Conservation (phyloP, 257 asterid species). For the Solanum habrochaites region DNA sequence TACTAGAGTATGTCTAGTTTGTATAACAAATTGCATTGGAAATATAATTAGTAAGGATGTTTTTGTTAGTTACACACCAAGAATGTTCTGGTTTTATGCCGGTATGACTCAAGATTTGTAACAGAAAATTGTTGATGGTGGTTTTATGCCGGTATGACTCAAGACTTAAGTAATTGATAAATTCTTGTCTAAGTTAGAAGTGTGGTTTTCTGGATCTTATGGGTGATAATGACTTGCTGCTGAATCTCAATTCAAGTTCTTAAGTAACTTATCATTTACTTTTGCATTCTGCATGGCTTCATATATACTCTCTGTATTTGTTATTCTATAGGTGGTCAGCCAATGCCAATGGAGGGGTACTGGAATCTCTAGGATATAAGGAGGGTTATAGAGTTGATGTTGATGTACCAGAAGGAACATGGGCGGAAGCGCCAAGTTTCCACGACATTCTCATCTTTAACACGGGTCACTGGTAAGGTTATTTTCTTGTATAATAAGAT, state of each 20-base stretch:
- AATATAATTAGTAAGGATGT: not conserved
- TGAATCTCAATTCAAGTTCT: not conserved
- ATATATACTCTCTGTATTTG: not conserved
- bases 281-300: not conserved
- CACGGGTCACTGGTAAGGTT: constrained; percentile 86
- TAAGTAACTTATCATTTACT: not conserved
- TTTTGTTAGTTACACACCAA: not conserved
- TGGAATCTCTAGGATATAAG: constrained; percentile 88
- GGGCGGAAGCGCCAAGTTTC: constrained; percentile 68
- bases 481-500: not conserved
- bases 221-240: not conserved
- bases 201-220: not conserved
- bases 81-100: not conserved
- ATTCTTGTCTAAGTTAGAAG: not conserved
- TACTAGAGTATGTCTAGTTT: not conserved
- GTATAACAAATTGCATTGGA: not conserved
- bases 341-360: constrained; percentile 37
- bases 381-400: constrained; percentile 85
- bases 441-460: constrained; percentile 79
- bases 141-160: not conserved
- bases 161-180: not conserved
- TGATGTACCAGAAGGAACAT: constrained; percentile 84
- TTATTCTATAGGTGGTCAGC: constrained; percentile 63
- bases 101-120: not conserved
- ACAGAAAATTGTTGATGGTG: not conserved